Base-by-base conservation (phyloP, 2,329 filamentous ascomycete genomes). In the Pestalotiopsis sp. region DNA sequence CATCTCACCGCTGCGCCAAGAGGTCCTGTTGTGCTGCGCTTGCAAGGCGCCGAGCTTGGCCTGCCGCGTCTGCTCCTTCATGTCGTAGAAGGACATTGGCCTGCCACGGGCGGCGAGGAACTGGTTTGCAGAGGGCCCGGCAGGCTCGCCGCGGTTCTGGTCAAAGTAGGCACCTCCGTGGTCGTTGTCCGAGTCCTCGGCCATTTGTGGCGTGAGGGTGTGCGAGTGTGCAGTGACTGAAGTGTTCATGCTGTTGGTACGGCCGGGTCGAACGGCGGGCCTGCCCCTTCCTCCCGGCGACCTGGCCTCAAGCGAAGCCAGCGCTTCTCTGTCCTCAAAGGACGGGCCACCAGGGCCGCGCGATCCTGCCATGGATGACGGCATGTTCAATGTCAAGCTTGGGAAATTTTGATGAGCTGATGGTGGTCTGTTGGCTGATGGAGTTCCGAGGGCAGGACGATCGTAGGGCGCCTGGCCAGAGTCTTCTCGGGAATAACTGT, bases 61-160 rank as follows among this genome's bases (percentile, higher is more conserved):
- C 39, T 65, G 61, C 52, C 66, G 61, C 25, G 56, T 39, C 63
- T 71, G 70, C 63, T 71, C 70, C 41, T 70, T 69, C 70, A 71
- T 71, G 63, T 71, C 70, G 49, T 71, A 71, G 60, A 71, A 71
- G 45, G 70, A 71, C 66, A 71, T 60, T n/a, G 70, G 68, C n/a
- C 70, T 68, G 14, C 66, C 68, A 27, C 63, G 63, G 27, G 62
- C 20, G 23, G 52, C 45, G 17, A 70, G 59, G 57, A 70, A 71
- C 63, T 71, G 68, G 20, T 52, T n/a, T 38, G 66, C 60, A 41
- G 31, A 23, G 11, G 68, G 70, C 38, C 59, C 59, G 12, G 57
- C 57, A 12, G 56, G n/a, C 27, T 36, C 31, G 6, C 31, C 31
- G 2, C 31, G 31, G 31, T 36, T 36, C 31, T 58, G 38, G 12